Base-by-base conservation (phyloP, 2,329 filamentous ascomycete genomes). In the Pseudocercospora musae region DNA sequence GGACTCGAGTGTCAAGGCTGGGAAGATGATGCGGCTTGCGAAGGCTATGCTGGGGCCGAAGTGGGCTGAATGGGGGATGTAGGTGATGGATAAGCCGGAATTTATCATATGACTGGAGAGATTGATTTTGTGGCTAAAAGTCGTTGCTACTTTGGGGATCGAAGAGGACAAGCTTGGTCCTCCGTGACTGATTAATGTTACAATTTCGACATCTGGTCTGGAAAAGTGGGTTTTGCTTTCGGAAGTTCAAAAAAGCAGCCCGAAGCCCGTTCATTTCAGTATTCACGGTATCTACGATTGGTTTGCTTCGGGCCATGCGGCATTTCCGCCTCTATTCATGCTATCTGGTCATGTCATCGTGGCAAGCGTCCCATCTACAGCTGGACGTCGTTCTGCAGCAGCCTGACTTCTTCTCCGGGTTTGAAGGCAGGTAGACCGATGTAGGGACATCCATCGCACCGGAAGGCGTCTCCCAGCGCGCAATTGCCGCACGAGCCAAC, bases 341-440 rank as follows among this genome's bases (percentile, higher is more conserved):
- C 25, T 52, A n/a, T 27, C 23, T 27, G n/a, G 9, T 50, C 48
- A 18, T 52, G 8, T 52, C 48, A 15, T 52, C 48, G 25, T 52
- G 13, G 8, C 25, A n/a, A 27, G 25, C 23, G 23, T 13, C 44
- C 11, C 23, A 53, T 48, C 65, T 62, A 96, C 73, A 96, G 79
- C 80, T 96, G 93, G 62, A 92, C 86, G 72, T 91, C 87, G 69
- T 96, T 91, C 76, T 96, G 94, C 72, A 96, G 75, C 63, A 99
- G 81, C 73, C 88, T 85, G 56, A 98, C 92, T 79, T 98, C 92
- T 81, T 99, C 93, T 15, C 95, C 95, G 3, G 92, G 92, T 82
- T 97, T 96, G 82, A 99, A 99, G 4, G 95, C 90, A 13, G 95
- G 95, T 69, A 99, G 83, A 4, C 93, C 93, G 71, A 96, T 90